Base-by-base conservation (phyloP, 139 green algal genomes). In the Volvox africanus region DNA sequence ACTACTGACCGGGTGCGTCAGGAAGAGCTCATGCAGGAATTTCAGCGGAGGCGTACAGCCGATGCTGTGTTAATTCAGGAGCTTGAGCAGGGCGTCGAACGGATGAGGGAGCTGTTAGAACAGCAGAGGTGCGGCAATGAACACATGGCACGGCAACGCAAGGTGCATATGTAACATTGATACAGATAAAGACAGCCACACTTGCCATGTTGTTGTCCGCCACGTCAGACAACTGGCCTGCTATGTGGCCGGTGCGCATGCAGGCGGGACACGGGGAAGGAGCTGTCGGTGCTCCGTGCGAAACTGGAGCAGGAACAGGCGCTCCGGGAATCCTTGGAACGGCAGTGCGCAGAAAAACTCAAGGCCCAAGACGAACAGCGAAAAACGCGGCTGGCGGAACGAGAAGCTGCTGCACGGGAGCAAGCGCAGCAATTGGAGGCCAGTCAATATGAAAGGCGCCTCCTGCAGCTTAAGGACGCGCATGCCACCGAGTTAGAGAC, bases 11-110 rank as follows among this genome's bases (percentile, higher is more conserved):
- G 21, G 5, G 32, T 30, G 33, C 71, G 89, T 33, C 62, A 89
- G 61, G 77, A 61, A 61, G 85, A 93, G 62, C 71, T 89, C 30
- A 19, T 73, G 35, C 32, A 93, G 44, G 80, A 93, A 76, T 50
- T 91, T 35, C 91, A 92, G 84, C 61, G 92, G 30, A 21, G 36
- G 5, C 71, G 67, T 75, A 73, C 68, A 5, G 37, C 88, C 33
- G 85, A 88, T 9, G 79, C 82, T 30, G 55, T 83, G 1, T 3
- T 90, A 12, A 83, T 90, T 12, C 26, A 68, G 61, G 76, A 90
- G 67, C 87, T 89, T 61, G 44, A 82, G n/a, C 9, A 62, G 0
- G 50, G 69, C 62, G 86, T 93, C 20, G 37, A 85, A 0, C 79
- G 91, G 68, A 67, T 93, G 32, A 84, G 82, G 86, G 65, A 91